Evolutionary conservation across 805 yeast species (phyloP).

Genomic region (Wickerhamomyces canadensis): DNA sequence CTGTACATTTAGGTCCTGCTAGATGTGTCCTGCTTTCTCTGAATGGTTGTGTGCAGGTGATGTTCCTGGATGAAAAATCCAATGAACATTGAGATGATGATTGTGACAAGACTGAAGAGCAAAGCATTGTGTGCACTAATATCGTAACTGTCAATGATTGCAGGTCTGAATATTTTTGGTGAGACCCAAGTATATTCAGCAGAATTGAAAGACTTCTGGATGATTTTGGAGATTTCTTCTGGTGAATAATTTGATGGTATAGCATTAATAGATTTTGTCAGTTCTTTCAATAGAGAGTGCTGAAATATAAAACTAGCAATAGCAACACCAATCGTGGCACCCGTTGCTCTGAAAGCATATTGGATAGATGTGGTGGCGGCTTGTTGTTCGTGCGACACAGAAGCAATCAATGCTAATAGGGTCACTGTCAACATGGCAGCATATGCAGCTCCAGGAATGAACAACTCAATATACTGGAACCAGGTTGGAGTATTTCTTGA

Average conservation of each 20-base stretch:
- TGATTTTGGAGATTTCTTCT: slow-evolving; percentile 23
- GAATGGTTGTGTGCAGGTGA: slow-evolving; percentile 41
- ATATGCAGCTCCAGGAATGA: slow-evolving; percentile 60
- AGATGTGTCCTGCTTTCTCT: slow-evolving; percentile 24
- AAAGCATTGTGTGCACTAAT: slow-evolving; percentile 47
- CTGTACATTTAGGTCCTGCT: no score
- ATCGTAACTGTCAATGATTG: slow-evolving; percentile 40
- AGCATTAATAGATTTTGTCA: slow-evolving; percentile 20
- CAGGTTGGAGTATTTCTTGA: slow-evolving; percentile 22
- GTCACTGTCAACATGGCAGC: slow-evolving; percentile 67
- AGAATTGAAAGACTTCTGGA: slow-evolving; percentile 41
- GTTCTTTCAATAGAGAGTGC: slow-evolving; percentile 30
- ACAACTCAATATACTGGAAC: slow-evolving; percentile 39
- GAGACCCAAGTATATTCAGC: slow-evolving; percentile 44
- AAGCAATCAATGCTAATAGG: slow-evolving; percentile 66
- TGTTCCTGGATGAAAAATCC: slow-evolving; percentile 51
- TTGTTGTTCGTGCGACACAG: slow-evolving; percentile 64
- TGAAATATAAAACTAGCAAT: slow-evolving; percentile 64
- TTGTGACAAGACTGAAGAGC: slow-evolving; percentile 35
- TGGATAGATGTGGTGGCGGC: slow-evolving; percentile 88
- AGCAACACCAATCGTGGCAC: slow-evolving; percentile 80
- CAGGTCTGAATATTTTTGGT: slow-evolving; percentile 37
- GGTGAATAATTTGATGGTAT: slow-evolving; percentile 16
- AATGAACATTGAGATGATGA: slow-evolving; percentile 34
- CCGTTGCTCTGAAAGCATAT: slow-evolving; percentile 82